A percentile compares a stretch with the other conserved stretches of the same genome.
Conservation (phyloP, 768 basidiomycete species). For the Trametes villosa region DNA sequence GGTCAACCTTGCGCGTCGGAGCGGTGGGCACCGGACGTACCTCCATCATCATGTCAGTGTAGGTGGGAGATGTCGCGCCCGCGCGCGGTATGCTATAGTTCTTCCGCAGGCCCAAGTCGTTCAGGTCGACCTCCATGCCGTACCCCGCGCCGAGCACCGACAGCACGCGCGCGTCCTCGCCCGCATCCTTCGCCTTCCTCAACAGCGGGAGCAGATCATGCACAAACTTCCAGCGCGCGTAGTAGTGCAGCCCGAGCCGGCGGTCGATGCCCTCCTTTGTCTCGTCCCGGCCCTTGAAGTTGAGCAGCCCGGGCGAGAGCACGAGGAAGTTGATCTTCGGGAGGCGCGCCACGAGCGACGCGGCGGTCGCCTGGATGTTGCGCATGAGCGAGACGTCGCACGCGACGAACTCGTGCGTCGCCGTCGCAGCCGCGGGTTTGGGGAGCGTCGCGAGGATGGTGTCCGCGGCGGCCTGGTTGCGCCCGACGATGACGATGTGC, state of each 20-base stretch:
- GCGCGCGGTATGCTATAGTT: conserved; percentile 42
- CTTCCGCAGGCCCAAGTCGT: conserved; percentile 58
- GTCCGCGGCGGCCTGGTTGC: conserved; percentile 53
- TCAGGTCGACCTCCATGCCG: conserved; percentile 43
- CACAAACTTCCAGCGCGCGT: conserved; percentile 55
- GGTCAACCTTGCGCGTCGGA: background rate
- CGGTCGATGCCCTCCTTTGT: conserved; percentile 52
- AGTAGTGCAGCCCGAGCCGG: conserved; percentile 53
- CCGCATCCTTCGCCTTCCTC: conserved; percentile 46
- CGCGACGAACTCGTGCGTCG: conserved; percentile 49
- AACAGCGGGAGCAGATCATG: conserved; percentile 50
- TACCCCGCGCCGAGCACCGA: conserved; percentile 45
- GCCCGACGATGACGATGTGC: conserved; percentile 56
- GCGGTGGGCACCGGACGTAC: conserved; percentile 30
- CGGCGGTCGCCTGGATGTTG: conserved; percentile 46
- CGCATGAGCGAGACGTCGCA: conserved; percentile 58
- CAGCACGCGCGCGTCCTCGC: conserved; percentile 55
- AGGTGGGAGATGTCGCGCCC: conserved; percentile 43
- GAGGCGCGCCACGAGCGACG: conserved; percentile 36
- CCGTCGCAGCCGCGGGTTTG: conserved; percentile 29
- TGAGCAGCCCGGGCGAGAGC: conserved; percentile 48
- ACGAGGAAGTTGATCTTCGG: conserved; percentile 59
- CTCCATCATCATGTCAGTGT: conserved; percentile 59
- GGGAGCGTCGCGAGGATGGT: conserved; percentile 49
- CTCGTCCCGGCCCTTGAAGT: conserved; percentile 43